Evolutionary conservation across 257 asterid genomes (phyloP).

Genomic region (Solanum habrochaites): DNA sequence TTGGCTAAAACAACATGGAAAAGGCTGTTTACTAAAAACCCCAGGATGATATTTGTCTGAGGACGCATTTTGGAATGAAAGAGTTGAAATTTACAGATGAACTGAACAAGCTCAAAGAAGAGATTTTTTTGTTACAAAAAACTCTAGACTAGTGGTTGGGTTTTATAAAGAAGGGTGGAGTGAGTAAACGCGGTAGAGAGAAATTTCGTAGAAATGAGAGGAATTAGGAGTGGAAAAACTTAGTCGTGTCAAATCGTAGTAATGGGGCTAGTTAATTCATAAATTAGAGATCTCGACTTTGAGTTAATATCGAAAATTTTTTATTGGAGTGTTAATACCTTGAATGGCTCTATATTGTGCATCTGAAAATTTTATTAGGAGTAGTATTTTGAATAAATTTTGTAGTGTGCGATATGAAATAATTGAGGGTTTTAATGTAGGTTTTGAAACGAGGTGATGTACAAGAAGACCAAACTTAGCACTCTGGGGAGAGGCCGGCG

Average conservation of each 20-base stretch:
- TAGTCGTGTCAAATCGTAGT: constrained; percentile 15
- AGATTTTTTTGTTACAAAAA: not conserved
- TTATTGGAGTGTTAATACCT: not conserved
- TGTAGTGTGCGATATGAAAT: no score
- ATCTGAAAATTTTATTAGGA: not conserved
- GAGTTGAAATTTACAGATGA: not conserved
- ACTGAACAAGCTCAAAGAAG: not conserved
- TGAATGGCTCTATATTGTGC: not conserved
- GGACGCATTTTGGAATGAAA: not conserved
- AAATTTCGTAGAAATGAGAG: not conserved
- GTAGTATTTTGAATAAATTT: accelerated
- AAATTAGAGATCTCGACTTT: no score
- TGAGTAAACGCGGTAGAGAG: constrained; percentile 3
- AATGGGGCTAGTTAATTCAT: no score
- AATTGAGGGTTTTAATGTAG: no score
- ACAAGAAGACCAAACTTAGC: no score
- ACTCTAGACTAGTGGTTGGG: not conserved
- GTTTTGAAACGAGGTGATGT: no score
- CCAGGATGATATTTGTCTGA: not conserved
- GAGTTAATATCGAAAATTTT: no score
- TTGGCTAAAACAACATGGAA: no score
- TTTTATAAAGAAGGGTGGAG: not conserved
- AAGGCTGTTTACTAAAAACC: no score
- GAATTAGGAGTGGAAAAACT: not conserved
- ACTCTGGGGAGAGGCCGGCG: no score